Evolutionary conservation across 768 basidiomycete genomes (phyloP).

Genomic region (Trametes gibbosa): DNA sequence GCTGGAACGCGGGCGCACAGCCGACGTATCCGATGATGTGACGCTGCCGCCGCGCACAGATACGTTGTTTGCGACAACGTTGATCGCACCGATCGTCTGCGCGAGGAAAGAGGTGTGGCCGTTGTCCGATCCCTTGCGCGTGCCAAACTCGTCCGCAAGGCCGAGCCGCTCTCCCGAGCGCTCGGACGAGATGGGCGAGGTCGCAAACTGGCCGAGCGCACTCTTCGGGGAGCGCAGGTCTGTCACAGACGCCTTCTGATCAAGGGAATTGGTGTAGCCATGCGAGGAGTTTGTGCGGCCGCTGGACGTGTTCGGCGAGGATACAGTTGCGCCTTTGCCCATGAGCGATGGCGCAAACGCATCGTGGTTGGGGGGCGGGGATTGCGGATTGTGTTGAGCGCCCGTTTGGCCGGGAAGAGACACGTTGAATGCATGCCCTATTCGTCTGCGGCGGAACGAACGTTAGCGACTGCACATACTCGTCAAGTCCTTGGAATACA

Average conservation of each 20-base stretch:
- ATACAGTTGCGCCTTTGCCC: background rate
- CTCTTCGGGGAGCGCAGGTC: conserved; percentile 17
- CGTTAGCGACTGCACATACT: background rate
- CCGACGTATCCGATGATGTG: conserved; percentile 9
- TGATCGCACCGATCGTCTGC: conserved; percentile 26
- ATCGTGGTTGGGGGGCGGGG: background rate
- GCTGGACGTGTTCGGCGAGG: conserved; percentile 1
- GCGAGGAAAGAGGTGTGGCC: background rate
- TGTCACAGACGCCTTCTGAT: conserved; percentile 3
- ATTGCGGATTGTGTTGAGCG: background rate
- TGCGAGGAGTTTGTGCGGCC: conserved; percentile 17
- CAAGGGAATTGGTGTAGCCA: conserved; percentile 17
- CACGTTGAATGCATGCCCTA: conserved; percentile 45
- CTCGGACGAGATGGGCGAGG: conserved; percentile 26
- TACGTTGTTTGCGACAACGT: conserved; percentile 1
- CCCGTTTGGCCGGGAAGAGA: conserved; percentile 24
- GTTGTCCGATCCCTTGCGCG: conserved; percentile 18
- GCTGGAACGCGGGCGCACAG: conserved; percentile 32
- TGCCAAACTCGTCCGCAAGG: conserved; percentile 27
- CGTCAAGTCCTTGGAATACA: background rate
- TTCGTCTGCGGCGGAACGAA: conserved; percentile 40
- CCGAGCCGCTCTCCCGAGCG: conserved; percentile 12
- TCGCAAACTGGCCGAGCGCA: conserved; percentile 30
- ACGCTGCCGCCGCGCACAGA: conserved; percentile 1
- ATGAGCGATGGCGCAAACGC: conserved; percentile 8